A percentile compares a stretch with the other conserved stretches of the same genome.
Conservation (phyloP, 169 alveolate genomes). For the Perkinsus chesapeaki region DNA sequence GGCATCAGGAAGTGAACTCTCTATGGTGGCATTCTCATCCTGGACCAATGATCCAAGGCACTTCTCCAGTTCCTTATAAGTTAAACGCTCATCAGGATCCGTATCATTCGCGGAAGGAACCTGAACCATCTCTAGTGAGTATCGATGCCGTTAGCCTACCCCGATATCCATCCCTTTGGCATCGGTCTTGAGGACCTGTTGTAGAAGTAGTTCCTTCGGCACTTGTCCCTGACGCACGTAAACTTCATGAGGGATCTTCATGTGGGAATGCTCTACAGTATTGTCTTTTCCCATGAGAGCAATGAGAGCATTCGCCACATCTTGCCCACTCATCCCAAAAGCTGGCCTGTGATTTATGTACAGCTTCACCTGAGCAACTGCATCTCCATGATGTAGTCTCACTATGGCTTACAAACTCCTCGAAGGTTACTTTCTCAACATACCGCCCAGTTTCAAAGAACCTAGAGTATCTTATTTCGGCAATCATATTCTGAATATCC, state of each 20-base stretch:
- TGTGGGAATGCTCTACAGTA: too few species aligned
- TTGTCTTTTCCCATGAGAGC: background rate
- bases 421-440: slow-evolving; percentile 51
- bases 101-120: background rate
- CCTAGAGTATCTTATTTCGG: slow-evolving; percentile 61
- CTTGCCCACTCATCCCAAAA: background rate
- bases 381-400: background rate
- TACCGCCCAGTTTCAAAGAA: slow-evolving; percentile 52
- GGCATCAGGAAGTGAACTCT: background rate
- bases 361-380: background rate
- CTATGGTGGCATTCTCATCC: background rate
- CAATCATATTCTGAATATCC: slow-evolving; percentile 72
- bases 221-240: background rate
- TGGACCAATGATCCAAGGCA: background rate
- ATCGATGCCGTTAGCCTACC: background rate
- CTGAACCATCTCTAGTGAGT: background rate
- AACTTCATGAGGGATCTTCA: too few species aligned
- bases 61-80: background rate
- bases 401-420: background rate
- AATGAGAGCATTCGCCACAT: background rate
- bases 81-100: background rate
- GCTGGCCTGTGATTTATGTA: background rate
- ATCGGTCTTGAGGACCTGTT: background rate
- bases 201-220: background rate
- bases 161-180: background rate